Conservation (phyloP, 148 eudicot species). For the Cornus controversa region DNA sequence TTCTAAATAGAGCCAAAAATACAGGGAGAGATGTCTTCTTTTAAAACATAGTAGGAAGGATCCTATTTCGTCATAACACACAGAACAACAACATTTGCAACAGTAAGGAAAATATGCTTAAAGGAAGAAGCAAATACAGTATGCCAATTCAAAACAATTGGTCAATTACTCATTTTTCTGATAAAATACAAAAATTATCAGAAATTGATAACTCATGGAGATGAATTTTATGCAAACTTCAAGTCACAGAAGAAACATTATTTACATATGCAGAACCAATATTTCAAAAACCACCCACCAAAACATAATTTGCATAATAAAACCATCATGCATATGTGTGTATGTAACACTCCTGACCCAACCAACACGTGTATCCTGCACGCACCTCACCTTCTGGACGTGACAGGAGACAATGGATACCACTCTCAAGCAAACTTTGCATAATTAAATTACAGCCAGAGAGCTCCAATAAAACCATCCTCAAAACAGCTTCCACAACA, state of each 20-base stretch:
- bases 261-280: not conserved
- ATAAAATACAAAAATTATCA: too few relatives aligned
- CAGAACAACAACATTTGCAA: not conserved
- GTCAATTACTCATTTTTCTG: not conserved
- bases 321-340: not conserved
- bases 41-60: conserved; percentile 78
- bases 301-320: not conserved
- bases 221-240: too few relatives aligned
- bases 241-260: not conserved
- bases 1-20: conserved; percentile 95
- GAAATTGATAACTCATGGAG: not conserved
- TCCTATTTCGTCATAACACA: conserved; percentile 43
- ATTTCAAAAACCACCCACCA: not conserved
- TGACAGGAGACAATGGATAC: too few relatives aligned
- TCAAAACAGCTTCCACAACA: too few relatives aligned
- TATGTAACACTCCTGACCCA: too few relatives aligned
- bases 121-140: not conserved
- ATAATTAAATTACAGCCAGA: too few relatives aligned
- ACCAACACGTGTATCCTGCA: too few relatives aligned
- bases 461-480: too few relatives aligned
- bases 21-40: conserved; percentile 90
- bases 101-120: not conserved
- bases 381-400: too few relatives aligned
- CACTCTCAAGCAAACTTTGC: too few relatives aligned
- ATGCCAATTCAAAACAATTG: not conserved